Evolutionary conservation across 2,329 filamentous ascomycete genomes (phyloP).

Genomic region (Triangularia setosa): DNA sequence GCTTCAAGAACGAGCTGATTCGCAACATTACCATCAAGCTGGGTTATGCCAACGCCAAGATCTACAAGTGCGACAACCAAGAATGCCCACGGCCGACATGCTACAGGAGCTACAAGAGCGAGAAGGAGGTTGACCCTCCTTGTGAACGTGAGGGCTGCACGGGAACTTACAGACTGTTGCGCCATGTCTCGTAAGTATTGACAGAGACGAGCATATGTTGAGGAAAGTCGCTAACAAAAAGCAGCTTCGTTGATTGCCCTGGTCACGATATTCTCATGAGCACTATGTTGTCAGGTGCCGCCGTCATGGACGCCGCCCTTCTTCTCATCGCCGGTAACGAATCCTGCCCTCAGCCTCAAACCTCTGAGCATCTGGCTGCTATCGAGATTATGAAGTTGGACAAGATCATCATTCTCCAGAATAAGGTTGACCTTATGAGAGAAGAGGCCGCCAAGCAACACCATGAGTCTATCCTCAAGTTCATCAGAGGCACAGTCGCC

Average conservation of each 20-base stretch:
- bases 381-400: slow-evolving; percentile 99
- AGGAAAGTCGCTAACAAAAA: slow-evolving; percentile 27
- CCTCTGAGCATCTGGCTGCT: slow-evolving; percentile 95
- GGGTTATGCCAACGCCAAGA: slow-evolving; percentile 98
- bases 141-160: slow-evolving; percentile 90
- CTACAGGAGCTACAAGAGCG: slow-evolving; percentile 96
- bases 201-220: background rate
- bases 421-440: slow-evolving; percentile 98
- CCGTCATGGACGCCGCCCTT: slow-evolving; percentile 98
- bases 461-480: slow-evolving; percentile 96
- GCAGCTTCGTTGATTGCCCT: slow-evolving; percentile 93
- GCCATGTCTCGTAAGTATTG: slow-evolving; percentile 80
- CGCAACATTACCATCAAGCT: slow-evolving; percentile 99
- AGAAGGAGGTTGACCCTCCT: slow-evolving; percentile 95
- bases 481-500: slow-evolving; percentile 95
- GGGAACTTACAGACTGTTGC: slow-evolving; percentile 81
- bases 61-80: slow-evolving; percentile 95
- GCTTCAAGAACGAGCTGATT: slow-evolving; percentile 99
- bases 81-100: slow-evolving; percentile 91
- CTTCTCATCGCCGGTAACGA: slow-evolving; percentile 97
- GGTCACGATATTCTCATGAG: slow-evolving; percentile 99
- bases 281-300: slow-evolving; percentile 98
- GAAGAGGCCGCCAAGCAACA: slow-evolving; percentile 91
- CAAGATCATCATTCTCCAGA: slow-evolving; percentile 99
- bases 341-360: slow-evolving; percentile 96